Base-by-base conservation (phyloP, 2,329 filamentous ascomycete genomes). In the Colletotrichum acutatum region DNA sequence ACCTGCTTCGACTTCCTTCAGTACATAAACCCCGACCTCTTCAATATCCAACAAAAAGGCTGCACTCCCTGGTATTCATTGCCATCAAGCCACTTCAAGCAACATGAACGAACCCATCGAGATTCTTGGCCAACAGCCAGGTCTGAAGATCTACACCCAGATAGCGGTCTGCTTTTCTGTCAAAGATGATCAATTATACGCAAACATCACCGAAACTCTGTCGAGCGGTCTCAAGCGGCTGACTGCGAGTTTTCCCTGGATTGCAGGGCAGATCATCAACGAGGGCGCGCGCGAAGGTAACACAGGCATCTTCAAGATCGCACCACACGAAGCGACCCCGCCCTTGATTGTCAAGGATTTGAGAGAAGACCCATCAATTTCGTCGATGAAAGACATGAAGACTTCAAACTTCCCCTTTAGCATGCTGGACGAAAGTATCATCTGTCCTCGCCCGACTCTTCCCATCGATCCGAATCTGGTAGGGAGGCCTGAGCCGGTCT, bases 141-240 rank as follows among this genome's bases (percentile, higher is more conserved):
- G 78, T 6, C 80, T 86, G 42, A 76, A 78, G 12, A 82, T 88
- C 12, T 88, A 88, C 74, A 89, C 86, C 0, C 86, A 84, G 62
- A 78, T 88, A 52, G 82, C 79, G 52, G 78, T 86, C 34, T 80
- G 81, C 70, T 89, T 83, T 75, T 68, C 79, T 0, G 19, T 83
- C 9, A 5, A 76, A 1, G 75, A 79, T 37, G 59, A 68, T 11
- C 74, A 74, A 22, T 68, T 56, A 2, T 76, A 78, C 26, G 72
- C 75, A 9, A 54, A 68, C 0, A 78, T 85, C 57, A 68, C 82
- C 58, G 52, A 71, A 1, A 82, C 75, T 0, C 61, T 88, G 4
- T 75, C 75, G 0, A 69, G 59, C 0, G 86, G 85, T 28, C 80
- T 88, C 0, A 74, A 78, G 32, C 79, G 79, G 3, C 79, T 90